phyloP scores from a whole-genome alignment of 495 filamentous ascomycete genomes.

The Apiosordaria backusii region DNA sequence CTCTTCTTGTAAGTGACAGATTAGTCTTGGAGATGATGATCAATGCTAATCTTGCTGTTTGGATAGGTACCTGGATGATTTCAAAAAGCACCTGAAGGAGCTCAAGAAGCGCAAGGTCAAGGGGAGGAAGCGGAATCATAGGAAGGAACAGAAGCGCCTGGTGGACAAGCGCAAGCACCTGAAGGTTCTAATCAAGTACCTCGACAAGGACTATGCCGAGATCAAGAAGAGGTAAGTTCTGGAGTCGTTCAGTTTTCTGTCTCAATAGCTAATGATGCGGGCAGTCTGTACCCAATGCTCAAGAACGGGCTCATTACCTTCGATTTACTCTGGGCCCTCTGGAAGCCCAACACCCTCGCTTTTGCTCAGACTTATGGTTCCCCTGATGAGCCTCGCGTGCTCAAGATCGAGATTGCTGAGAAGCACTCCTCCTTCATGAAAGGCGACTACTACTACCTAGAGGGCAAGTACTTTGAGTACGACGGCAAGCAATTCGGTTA shows the following conservation, averaged over 20 bases:
- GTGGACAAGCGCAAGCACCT: slow-evolving; percentile 63
- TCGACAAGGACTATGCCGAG: slow-evolving; percentile 77
- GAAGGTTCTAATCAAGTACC: slow-evolving; percentile 73
- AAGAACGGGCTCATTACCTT: slow-evolving; percentile 86
- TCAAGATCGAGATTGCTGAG: slow-evolving; percentile 79
- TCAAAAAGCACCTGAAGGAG: slow-evolving; percentile 43
- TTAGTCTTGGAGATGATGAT: not conserved
- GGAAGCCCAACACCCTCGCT: slow-evolving; percentile 84
- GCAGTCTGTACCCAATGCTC: slow-evolving; percentile 74
- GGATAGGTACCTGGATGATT: slow-evolving; percentile 66
- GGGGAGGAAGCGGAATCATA: slow-evolving; percentile 55
- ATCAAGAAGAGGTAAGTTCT: slow-evolving; percentile 52
- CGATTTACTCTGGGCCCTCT: slow-evolving; percentile 84
- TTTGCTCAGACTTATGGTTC: slow-evolving; percentile 79
- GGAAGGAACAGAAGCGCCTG: slow-evolving; percentile 63
- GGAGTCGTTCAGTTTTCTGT: not conserved
- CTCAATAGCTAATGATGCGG: not conserved
- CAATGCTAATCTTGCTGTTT: slow-evolving; percentile 10
- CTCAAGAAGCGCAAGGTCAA: slow-evolving; percentile 60
- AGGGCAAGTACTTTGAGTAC: slow-evolving; percentile 76
- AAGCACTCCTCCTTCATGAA: slow-evolving; percentile 69
- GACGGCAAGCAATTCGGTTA: slow-evolving; percentile 65
- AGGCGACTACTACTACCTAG: slow-evolving; percentile 75
- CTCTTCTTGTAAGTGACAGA: slow-evolving; percentile 60
- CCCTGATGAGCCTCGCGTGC: slow-evolving; percentile 78